Conservation (phyloP, 352 stramenopile species). For the Saprolegnia diclina region DNA sequence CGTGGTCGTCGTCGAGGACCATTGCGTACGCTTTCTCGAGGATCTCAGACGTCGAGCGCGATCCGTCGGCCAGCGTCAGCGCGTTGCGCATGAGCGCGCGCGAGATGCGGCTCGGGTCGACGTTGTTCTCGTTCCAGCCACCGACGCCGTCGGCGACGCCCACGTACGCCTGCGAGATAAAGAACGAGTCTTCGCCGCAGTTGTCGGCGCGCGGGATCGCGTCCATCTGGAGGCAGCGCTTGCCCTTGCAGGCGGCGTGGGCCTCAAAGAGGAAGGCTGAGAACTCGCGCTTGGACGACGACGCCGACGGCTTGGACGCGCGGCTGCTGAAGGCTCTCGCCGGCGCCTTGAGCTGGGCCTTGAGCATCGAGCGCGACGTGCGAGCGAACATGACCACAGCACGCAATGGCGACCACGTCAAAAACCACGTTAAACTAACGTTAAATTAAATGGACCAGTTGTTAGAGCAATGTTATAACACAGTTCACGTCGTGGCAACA, state of each 20-base stretch:
- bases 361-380: not conserved
- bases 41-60: constrained; percentile 46
- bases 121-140: constrained; percentile 77
- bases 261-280: constrained; percentile 58
- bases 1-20: constrained; percentile 50
- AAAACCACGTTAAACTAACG: too few species aligned
- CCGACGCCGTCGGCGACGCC: constrained; percentile 69
- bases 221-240: constrained; percentile 45
- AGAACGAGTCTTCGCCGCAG: constrained; percentile 75
- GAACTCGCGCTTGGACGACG: constrained; percentile 23
- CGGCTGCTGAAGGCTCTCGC: not conserved
- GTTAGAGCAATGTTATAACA: too few species aligned
- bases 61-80: constrained; percentile 37
- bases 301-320: constrained; percentile 9
- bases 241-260: constrained; percentile 63
- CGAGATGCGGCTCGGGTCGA: constrained; percentile 71
- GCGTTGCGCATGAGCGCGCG: constrained; percentile 70
- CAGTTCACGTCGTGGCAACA: too few species aligned
- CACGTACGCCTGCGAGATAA: constrained; percentile 53
- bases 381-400: constrained; percentile 7
- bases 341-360: not conserved
- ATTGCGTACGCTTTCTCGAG: constrained; percentile 54
- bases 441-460: too few species aligned
- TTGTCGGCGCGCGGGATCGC: constrained; percentile 41
- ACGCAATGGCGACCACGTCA: too few species aligned